Base-by-base conservation (phyloP, 1,284 basidiomycete genomes). In the Cronartium ribicola region DNA sequence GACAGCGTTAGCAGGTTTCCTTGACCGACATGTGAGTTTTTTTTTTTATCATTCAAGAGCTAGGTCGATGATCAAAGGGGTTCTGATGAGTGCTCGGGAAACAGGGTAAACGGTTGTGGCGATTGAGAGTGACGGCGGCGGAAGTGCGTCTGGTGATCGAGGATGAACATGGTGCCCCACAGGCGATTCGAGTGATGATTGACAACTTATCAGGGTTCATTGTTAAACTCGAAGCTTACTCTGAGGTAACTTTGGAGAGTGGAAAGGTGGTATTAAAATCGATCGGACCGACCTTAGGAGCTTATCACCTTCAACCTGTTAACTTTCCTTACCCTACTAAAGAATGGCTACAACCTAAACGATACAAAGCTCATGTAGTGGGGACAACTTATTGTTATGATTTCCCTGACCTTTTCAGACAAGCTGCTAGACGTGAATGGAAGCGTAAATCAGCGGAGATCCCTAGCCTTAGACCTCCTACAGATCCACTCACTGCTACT, bases 131-230 rank as follows among this genome's bases (percentile, higher is more conserved):
- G 77, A 98, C 94, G 44, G 92, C 91, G 62, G 96, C 95, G 22
- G 96, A 99, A 84, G 96, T 99, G 80, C 88, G 96, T 71, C 91
- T 98, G 79, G 87, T 91, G 61, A 87, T 99, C 73, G 94, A 97
- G 83, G 92, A 97, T 81, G 88, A 85, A 76, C 91, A 95, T 78
- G 93, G 94, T 77, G 94, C 94, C 79, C 88, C 92, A 63, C 92
- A 92, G 6, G 93, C 95, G 10, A 93, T 98, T 80, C 92, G 96
- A 59, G 94, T 94, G 79, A 89, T 98, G 81, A 95, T 98, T 82
- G 93, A 96, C 84, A 99, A 98, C 82, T 93, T 97, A 67, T 96
- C 94, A 57, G 95, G 95, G 63, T 98, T 98, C 84, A 92, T 98
- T 78, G 95, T 98, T 82, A 95, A 97, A 82, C 98, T 90, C 85